A percentile compares a stretch with the other conserved stretches of the same genome.
phyloP scores from a whole-genome alignment of 805 yeast genomes.

The Huiozyma sinensis region DNA sequence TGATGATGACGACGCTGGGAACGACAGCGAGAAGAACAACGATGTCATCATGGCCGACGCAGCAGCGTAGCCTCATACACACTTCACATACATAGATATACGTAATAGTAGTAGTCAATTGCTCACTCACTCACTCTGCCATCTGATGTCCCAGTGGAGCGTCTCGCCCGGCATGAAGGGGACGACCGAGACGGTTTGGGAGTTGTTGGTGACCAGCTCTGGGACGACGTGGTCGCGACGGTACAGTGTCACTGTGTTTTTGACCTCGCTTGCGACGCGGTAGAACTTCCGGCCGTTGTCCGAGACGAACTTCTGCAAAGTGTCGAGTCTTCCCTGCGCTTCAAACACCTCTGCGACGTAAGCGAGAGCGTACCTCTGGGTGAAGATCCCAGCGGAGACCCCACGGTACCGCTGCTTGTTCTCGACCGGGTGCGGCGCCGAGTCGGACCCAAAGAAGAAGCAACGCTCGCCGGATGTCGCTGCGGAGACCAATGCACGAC shows the following conservation, averaged over 20 bases:
- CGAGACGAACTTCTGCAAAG: conserved; percentile 63
- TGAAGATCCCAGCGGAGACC: conserved; percentile 97
- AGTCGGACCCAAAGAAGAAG: conserved; percentile 94
- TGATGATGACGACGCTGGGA: conserved; percentile 6
- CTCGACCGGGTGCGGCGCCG: conserved; percentile 90
- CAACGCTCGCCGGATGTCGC: conserved; percentile 87
- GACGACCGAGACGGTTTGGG: not conserved
- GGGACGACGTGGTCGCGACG: conserved; percentile 50
- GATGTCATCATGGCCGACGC: conserved; percentile 3
- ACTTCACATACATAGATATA: not conserved
- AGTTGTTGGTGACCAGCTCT: conserved; percentile 31
- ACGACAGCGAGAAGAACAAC: conserved; percentile 1
- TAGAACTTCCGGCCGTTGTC: conserved; percentile 68
- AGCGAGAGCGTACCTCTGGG: conserved; percentile 73
- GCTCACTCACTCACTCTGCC: conserved; percentile 34
- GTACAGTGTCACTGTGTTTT: conserved; percentile 31
- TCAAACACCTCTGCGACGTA: conserved; percentile 86
- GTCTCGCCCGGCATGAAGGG: conserved; percentile 81
- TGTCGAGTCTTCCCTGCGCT: conserved; percentile 47
- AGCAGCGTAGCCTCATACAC: not conserved
- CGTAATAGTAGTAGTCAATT: not conserved
- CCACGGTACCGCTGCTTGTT: conserved; percentile 68
- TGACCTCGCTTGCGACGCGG: conserved; percentile 27
- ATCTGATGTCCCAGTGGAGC: conserved; percentile 62
- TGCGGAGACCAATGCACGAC: conserved; percentile 69